Evolutionary conservation across 208 protist species (phyloP).

Genomic region (Acanthamoeba castellanii): DNA sequence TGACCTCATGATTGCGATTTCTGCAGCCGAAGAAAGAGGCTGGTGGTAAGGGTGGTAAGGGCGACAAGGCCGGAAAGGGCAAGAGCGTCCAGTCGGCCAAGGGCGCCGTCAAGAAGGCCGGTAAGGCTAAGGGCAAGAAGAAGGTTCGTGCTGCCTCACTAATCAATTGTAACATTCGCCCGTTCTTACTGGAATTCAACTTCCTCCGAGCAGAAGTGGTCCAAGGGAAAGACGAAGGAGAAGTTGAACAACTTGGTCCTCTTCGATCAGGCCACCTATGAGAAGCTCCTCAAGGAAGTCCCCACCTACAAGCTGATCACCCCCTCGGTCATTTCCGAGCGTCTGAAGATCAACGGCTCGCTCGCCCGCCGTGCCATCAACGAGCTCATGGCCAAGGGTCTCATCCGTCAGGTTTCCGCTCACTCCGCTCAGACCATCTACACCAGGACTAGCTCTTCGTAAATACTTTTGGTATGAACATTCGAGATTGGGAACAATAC

Average conservation of each 20-base stretch:
- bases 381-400: slow-evolving; percentile 87
- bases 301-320: slow-evolving; percentile 91
- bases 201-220: slow-evolving; percentile 88
- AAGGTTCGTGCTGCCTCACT: slow-evolving; percentile 14
- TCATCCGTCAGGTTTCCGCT: slow-evolving; percentile 87
- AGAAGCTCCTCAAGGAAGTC: slow-evolving; percentile 89
- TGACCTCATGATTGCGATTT: not conserved
- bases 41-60: slow-evolving; percentile 39
- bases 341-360: slow-evolving; percentile 88
- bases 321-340: slow-evolving; percentile 88
- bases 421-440: slow-evolving; percentile 86
- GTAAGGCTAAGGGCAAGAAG: slow-evolving; percentile 76
- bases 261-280: slow-evolving; percentile 89
- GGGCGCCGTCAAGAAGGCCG: slow-evolving; percentile 74
- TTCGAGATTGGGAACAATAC: slow-evolving; percentile 31
- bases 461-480: slow-evolving; percentile 39
- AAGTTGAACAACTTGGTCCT: slow-evolving; percentile 91
- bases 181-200: not conserved
- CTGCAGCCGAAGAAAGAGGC: slow-evolving; percentile 54
- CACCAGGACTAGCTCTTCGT: slow-evolving; percentile 82
- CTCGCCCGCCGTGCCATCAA: slow-evolving; percentile 88
- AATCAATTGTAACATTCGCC: not conserved
- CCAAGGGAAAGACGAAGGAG: slow-evolving; percentile 91
- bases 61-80: slow-evolving; percentile 79
- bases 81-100: slow-evolving; percentile 84